Percentiles rank a stretch among this genome's conserved stretches.
phyloP scores from a whole-genome alignment of 2,329 filamentous ascomycete genomes.

The Tolypocladium cylindrosporum region DNA sequence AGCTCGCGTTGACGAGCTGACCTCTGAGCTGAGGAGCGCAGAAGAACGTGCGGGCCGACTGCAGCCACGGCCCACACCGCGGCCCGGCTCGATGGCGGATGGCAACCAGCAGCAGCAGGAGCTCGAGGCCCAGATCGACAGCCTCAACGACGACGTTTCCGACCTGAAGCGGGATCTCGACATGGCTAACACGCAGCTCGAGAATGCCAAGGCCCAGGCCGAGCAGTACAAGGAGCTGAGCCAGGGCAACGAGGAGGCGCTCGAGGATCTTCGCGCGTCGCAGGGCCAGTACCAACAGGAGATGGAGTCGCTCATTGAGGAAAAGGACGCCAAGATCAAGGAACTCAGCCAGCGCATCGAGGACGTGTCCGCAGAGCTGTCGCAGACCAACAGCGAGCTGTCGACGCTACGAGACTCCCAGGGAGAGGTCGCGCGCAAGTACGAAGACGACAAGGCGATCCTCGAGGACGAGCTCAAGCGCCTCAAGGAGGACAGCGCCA shows the following conservation, averaged over 20 bases:
- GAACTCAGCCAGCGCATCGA: conserved; percentile 78
- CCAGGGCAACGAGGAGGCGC: conserved; percentile 76
- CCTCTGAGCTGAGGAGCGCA: conserved; percentile 76
- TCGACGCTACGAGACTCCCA: conserved; percentile 72
- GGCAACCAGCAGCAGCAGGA: conserved; percentile 36
- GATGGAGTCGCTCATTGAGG: conserved; percentile 61
- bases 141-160: conserved; percentile 72
- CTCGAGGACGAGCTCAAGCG: conserved; percentile 71
- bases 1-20: conserved; percentile 76
- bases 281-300: conserved; percentile 85
- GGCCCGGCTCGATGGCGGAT: conserved; percentile 36
- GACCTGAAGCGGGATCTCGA: conserved; percentile 85
- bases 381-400: conserved; percentile 71
- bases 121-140: conserved; percentile 57
- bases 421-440: conserved; percentile 58
- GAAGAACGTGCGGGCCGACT: conserved; percentile 79
- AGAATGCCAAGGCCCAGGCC: conserved; percentile 68
- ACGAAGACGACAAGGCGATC: conserved; percentile 73
- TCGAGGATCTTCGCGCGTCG: conserved; percentile 67
- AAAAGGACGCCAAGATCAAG: conserved; percentile 70
- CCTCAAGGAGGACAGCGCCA: conserved; percentile 74
- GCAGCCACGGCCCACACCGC: conserved; percentile 65
- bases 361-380: conserved; percentile 74
- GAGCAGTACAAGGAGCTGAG: conserved; percentile 86
- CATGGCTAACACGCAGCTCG: conserved; percentile 67